Base-by-base conservation (phyloP, 1,139 yeast species). In the Ogataea hybrid region DNA sequence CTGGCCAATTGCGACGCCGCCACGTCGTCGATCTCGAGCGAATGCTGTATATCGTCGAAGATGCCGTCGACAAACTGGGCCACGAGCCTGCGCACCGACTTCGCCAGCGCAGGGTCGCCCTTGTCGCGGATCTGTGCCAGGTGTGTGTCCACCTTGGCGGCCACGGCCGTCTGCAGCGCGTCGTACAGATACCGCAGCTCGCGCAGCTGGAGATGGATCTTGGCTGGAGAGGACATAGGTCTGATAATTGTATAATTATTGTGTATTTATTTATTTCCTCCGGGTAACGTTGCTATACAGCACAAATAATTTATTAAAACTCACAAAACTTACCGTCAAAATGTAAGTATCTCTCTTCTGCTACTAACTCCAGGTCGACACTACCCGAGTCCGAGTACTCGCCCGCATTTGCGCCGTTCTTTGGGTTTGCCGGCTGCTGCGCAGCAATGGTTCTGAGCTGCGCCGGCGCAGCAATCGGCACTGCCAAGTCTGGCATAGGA, bases 401-500 rank as follows among this genome's bases (percentile, higher is more conserved):
- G 27, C 97, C 97, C 37, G 80, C 81, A 29, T 89, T 83, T 69
- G 96, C 97, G 11, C 96, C 97, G 46, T 89, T 90, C 65, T 82
- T 90, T 62, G 97, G 97, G 36, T 88, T 89, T 66, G 96, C 95
- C 32, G 96, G 94, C 41, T 89, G 97, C 69, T 88, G 95, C 6
- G 82, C 88, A 40, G 96, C 97, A 42, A 86, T 88, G 85, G 77
- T 87, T 29, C 73, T 90, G 50, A 84, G 95, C 36, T 85, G 95
- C 63, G 82, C 90, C 20, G 98, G 99, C 48, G 98, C 98, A 21
- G 97, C 97, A 49, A 84, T 89, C 54, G 99, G 99, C 42, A 92
- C 98, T 10, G 97, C 97, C 52, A 94, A 94, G 69, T 87, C 96
- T 34, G 99, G 99, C 48, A 85, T 94, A 54, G 99, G 98, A 74